These are phyloP conservation scores for Polyporus arcularius DNA, from an alignment of 768 basidiomycete species.

Conservation along the genomic window DNA sequence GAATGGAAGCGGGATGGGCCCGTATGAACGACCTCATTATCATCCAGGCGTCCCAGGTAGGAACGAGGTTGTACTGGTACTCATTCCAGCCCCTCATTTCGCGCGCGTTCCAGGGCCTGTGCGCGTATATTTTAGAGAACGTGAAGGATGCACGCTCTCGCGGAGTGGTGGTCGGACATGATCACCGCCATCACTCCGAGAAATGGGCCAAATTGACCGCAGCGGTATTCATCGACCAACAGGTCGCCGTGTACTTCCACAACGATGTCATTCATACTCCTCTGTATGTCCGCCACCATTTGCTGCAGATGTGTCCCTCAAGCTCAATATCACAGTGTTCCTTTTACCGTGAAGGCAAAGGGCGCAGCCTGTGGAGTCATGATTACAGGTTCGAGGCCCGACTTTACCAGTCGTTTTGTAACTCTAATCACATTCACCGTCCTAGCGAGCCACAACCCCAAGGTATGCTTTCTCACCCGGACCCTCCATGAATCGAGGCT, in stretches of 20 bases:
- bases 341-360: slow-evolving; percentile 69
- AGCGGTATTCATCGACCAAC: slow-evolving; percentile 61
- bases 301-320: not conserved
- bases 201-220: slow-evolving; percentile 79
- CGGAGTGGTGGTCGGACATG: slow-evolving; percentile 84
- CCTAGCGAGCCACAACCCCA: slow-evolving; percentile 85
- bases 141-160: slow-evolving; percentile 53
- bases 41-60: slow-evolving; percentile 79
- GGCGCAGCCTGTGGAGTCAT: slow-evolving; percentile 82
- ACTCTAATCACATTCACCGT: slow-evolving; percentile 1
- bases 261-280: slow-evolving; percentile 79
- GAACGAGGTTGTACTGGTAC: not conserved
- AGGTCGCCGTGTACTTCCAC: slow-evolving; percentile 70
- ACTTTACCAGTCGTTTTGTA: not conserved
- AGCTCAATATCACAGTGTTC: slow-evolving; percentile 53
- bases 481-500: not conserved
- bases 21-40: slow-evolving; percentile 88
- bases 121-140: slow-evolving; percentile 62
- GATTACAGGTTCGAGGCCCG: slow-evolving; percentile 68
- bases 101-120: slow-evolving; percentile 58
- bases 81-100: not conserved
- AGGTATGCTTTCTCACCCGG: slow-evolving; percentile 43
- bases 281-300: slow-evolving; percentile 42
- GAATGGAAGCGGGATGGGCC: slow-evolving; percentile 90
- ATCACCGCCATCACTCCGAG: slow-evolving; percentile 81